Conservation (phyloP, 176 grass and related monocot species). For the sorghum (Sorghum bicolor) region DNA sequence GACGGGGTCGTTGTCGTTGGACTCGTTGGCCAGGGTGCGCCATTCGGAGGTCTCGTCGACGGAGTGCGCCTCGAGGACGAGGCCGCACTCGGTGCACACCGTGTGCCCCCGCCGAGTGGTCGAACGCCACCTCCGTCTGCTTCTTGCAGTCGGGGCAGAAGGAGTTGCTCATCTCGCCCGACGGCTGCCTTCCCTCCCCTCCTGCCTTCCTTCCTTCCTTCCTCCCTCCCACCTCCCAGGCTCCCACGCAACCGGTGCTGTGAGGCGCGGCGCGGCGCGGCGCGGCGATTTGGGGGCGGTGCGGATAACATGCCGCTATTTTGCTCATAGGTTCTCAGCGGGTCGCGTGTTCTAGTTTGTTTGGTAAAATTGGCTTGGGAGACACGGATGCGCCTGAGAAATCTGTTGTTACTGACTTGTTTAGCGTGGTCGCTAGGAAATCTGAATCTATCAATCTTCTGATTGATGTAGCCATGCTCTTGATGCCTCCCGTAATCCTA, state of each 20-base stretch:
- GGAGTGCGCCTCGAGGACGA: conserved; percentile 82
- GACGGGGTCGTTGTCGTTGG: conserved; percentile 79
- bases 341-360: neutral
- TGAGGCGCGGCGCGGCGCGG: neutral
- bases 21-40: conserved; percentile 91
- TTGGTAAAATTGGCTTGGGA: neutral
- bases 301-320: neutral
- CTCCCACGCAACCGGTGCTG: neutral
- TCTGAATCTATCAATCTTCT: neutral
- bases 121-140: conserved; percentile 84
- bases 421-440: neutral
- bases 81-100: conserved; percentile 90
- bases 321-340: neutral
- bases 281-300: neutral
- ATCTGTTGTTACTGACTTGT: neutral
- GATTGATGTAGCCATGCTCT: neutral
- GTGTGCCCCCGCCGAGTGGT: conserved; percentile 87
- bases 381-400: neutral
- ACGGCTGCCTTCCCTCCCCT: neutral
- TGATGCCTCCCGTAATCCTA: neutral
- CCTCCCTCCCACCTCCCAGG: neutral
- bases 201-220: neutral
- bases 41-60: conserved; percentile 94
- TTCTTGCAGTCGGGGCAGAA: conserved; percentile 91
- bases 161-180: conserved; percentile 58